Evolutionary conservation across 1,284 basidiomycete species (phyloP), one percentile per base, ranked within the genome.

Genomic region (Cerioporus squamosus): DNA sequence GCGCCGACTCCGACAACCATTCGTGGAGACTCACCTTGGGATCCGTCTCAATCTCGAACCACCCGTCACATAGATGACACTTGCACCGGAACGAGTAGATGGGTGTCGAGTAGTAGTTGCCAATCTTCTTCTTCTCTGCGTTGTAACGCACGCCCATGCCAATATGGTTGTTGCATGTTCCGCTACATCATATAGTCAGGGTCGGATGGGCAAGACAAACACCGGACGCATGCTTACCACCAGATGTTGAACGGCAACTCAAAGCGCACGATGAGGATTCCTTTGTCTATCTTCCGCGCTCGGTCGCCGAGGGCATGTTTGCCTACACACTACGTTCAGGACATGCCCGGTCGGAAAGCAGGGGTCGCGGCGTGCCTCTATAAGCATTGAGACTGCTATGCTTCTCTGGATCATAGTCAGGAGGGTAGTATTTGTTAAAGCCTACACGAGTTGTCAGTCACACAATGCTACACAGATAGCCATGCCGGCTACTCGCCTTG

Each of bases 81-180:
- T 98, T 99, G 77, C 97, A 99, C 39, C 93, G 83, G 72, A 99
- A 99, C 0, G 88, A 91, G 73, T 82, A 98, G 53, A 99, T 97
- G 2, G 95, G 93, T 0, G 96, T 98, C 0, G 90, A 91, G 70
- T 93, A 94, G 76, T 99, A 99, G 63, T 86, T 88, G n/a, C 96
- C 97, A 18, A 97, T 85, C 74, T 97, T 97, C 77, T 90, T 90
- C 82, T 99, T 99, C 74, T 98, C 95, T 0, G 97, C 97, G 68
- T 99, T 99, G 81, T 97, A 99, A 2, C 97, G 91, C 3, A 98
- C 96, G 26, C 96, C 95, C 84, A 96, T 96, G 17, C 95, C 95
- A 59, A 98, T 94, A 76, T 97, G 95, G 66, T 90, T 91, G 74
- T 95, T 87, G 75, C 96, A 98, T 75, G 88, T 89, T 52, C 89